phyloP scores from a whole-genome alignment of 805 yeast genomes.

The Candida palmyrensis region DNA sequence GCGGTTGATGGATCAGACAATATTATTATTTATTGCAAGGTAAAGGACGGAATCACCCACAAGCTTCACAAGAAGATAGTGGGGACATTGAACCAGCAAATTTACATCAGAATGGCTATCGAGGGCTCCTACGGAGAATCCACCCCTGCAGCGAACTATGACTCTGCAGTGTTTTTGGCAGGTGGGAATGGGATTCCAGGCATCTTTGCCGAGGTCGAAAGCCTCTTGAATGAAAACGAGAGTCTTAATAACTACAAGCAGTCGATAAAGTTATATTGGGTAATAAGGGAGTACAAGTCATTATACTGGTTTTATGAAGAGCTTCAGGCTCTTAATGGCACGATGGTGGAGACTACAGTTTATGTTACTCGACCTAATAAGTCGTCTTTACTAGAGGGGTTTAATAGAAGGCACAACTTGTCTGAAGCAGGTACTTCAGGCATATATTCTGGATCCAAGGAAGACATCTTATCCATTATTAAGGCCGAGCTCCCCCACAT shows the following conservation, averaged over 20 bases:
- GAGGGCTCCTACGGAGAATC: constrained; percentile 37
- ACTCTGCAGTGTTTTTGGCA: constrained; percentile 29
- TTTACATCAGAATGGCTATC: constrained; percentile 26
- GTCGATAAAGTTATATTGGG: constrained; percentile 51
- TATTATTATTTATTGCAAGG: constrained; percentile 28
- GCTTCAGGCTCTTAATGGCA: constrained; percentile 10
- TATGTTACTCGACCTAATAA: constrained; percentile 13
- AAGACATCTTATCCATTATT: constrained; percentile 1
- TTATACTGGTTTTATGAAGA: constrained; percentile 42
- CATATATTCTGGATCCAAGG: not conserved
- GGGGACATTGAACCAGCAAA: constrained; percentile 12
- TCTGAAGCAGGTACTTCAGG: not conserved
- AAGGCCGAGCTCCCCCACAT: constrained; percentile 15
- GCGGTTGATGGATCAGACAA: constrained; percentile 11
- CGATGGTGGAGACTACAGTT: constrained; percentile 12
- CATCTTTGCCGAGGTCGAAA: constrained; percentile 29
- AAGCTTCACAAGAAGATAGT: constrained; percentile 15
- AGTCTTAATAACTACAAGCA: constrained; percentile 8
- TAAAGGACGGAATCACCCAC: constrained; percentile 29
- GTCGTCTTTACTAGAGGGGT: not conserved
- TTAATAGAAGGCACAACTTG: not conserved
- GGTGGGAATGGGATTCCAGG: constrained; percentile 42
- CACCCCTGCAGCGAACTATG: constrained; percentile 23
- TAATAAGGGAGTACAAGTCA: constrained; percentile 43
- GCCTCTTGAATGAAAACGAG: constrained; percentile 9